These are phyloP conservation scores for Raphidocelis subcapitata DNA, from an alignment of 139 green algal species.

Conservation along the genomic window DNA sequence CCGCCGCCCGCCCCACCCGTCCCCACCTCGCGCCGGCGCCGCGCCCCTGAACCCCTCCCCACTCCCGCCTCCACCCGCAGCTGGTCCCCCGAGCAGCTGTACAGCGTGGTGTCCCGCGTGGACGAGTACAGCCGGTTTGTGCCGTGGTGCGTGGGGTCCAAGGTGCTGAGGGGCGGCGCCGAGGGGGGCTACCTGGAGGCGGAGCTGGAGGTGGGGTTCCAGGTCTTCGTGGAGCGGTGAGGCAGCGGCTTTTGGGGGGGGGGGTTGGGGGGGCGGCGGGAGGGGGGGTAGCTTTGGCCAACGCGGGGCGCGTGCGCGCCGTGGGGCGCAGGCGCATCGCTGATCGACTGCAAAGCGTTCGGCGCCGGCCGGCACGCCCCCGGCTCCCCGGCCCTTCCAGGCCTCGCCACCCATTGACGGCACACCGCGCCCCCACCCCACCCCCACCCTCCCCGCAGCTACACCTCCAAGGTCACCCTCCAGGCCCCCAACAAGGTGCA, in stretches of 20 bases:
- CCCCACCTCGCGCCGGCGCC: too few relatives aligned
- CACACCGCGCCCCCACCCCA: not conserved
- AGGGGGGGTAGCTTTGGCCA: not conserved
- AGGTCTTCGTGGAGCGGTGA: conserved; percentile 47
- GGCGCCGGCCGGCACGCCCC: too few relatives aligned
- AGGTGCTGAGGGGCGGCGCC: conserved; percentile 35
- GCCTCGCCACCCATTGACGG: too few relatives aligned
- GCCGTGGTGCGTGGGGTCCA: conserved; percentile 79
- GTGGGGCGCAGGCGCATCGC: not conserved
- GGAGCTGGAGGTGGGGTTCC: conserved; percentile 93
- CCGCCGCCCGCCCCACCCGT: not conserved
- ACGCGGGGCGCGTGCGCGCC: not conserved
- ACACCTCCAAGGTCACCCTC: conserved; percentile 76
- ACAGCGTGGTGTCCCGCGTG: conserved; percentile 80
- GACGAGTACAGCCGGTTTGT: conserved; percentile 88
- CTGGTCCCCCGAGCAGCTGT: conserved; percentile 82
- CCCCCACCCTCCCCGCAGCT: conserved; percentile 47
- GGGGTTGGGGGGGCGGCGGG: not conserved
- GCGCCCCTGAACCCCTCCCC: too few relatives aligned
- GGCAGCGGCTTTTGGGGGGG: not conserved
- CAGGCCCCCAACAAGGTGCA: conserved; percentile 39
- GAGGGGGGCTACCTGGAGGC: conserved; percentile 74
- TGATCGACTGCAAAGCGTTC: too few relatives aligned
- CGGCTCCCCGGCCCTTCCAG: too few relatives aligned
- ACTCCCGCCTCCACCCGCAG: conserved; percentile 12